Conservation (phyloP, 225 moss, liverwort and hornwort species). For the Bryum argenteum region DNA sequence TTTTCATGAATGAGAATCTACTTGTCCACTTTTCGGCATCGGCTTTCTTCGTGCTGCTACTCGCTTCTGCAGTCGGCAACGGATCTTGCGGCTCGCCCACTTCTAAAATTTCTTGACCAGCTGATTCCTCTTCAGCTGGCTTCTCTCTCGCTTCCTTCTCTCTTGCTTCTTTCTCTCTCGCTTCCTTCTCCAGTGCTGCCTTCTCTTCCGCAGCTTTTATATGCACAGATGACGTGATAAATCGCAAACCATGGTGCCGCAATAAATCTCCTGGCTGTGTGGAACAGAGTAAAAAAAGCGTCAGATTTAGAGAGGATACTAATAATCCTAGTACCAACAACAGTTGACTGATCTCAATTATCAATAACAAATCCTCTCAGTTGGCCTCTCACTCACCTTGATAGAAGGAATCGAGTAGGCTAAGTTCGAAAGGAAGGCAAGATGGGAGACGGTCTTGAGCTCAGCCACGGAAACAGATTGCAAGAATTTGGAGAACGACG, state of each 20-base stretch:
- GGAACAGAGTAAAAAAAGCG: constrained; percentile 3
- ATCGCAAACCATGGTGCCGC: constrained; percentile 61
- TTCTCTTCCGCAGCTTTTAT: constrained; percentile 57
- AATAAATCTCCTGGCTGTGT: constrained; percentile 71
- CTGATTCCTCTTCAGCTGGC: constrained; percentile 37
- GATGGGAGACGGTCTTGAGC: constrained; percentile 44
- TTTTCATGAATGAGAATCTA: constrained; percentile 31
- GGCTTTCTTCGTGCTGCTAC: constrained; percentile 18
- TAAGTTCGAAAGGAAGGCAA: constrained; percentile 43
- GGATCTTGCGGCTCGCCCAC: constrained; percentile 22
- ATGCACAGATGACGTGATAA: constrained; percentile 78
- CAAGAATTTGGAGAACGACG: constrained; percentile 47
- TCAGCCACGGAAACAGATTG: constrained; percentile 43
- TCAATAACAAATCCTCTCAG: not conserved
- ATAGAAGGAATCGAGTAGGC: constrained; percentile 48
- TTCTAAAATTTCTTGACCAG: constrained; percentile 29
- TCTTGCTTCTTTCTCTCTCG: constrained; percentile 42
- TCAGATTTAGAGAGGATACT: not conserved
- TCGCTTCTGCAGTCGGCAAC: constrained; percentile 18
- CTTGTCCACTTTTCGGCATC: constrained; percentile 31
- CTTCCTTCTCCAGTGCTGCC: constrained; percentile 41
- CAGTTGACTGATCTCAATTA: not conserved
- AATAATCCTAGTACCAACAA: too few species aligned
- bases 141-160: constrained; percentile 44
- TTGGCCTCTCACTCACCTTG: constrained; percentile 33